These are phyloP conservation scores for Cymbomonas tetramitiformis DNA, from an alignment of 139 green algal genomes.

Conservation along the genomic window DNA sequence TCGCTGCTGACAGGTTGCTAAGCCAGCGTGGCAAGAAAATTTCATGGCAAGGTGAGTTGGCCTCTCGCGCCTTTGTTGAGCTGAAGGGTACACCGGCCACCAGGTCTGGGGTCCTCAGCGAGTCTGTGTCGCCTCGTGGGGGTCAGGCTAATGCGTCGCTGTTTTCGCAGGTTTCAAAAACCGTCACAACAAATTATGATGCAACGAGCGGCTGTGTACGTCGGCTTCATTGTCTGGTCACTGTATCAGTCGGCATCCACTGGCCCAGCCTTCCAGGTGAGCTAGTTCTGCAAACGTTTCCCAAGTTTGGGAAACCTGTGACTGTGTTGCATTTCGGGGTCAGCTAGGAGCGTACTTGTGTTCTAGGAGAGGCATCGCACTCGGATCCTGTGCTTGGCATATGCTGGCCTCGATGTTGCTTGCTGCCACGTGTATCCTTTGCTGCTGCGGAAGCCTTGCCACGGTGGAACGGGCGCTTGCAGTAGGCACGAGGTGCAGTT, in stretches of 20 bases:
- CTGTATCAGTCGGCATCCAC: slow-evolving; percentile 10
- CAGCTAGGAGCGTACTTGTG: too few species aligned
- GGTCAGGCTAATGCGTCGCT: not conserved
- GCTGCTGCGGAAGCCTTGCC: too few species aligned
- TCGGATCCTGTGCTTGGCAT: slow-evolving; percentile 9
- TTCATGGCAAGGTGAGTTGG: too few species aligned
- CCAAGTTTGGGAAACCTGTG: not conserved
- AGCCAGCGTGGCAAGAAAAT: too few species aligned
- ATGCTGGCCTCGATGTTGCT: too few species aligned
- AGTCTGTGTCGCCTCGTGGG: too few species aligned
- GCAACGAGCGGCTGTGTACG: slow-evolving; percentile 19
- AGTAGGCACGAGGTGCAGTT: too few species aligned
- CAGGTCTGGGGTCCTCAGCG: too few species aligned
- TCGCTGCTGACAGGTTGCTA: too few species aligned
- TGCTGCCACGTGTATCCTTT: not conserved
- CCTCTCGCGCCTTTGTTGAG: too few species aligned
- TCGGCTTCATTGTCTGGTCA: slow-evolving; percentile 23
- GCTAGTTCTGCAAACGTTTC: not conserved
- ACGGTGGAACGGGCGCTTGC: too few species aligned
- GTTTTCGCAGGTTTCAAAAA: slow-evolving; percentile 4
- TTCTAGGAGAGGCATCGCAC: slow-evolving; percentile 3
- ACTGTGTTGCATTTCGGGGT: not conserved
- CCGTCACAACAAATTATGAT: slow-evolving; percentile 22
- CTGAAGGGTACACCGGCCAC: too few species aligned
- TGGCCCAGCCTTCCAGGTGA: slow-evolving; percentile 31